Conservation (phyloP, 2,329 filamentous ascomycete species). For the Acrodontium crateriforme region DNA sequence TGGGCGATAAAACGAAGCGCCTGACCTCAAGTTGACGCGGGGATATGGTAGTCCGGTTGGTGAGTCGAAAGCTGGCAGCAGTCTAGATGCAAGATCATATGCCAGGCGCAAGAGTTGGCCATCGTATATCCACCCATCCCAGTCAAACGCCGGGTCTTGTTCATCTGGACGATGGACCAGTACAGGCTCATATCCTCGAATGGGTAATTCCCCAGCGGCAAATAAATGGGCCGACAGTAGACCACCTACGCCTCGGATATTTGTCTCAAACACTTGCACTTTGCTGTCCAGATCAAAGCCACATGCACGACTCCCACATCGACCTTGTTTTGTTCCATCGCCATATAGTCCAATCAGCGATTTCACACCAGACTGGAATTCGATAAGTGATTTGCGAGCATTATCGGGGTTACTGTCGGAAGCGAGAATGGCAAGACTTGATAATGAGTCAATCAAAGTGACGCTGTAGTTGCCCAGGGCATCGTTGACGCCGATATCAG, state of each 20-base stretch:
- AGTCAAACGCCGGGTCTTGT: constrained; percentile 30
- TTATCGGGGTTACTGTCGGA: constrained; percentile 41
- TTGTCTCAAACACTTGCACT: constrained; percentile 96
- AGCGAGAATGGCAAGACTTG: constrained; percentile 82
- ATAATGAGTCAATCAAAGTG: constrained; percentile 88
- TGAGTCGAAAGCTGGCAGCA: constrained; percentile 87
- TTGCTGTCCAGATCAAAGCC: constrained; percentile 96
- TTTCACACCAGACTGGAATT: constrained; percentile 67
- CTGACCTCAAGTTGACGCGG: constrained; percentile 77
- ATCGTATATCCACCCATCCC: constrained; percentile 60
- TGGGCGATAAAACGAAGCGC: constrained; percentile 74
- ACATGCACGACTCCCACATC: constrained; percentile 55
- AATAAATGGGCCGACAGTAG: constrained; percentile 88
- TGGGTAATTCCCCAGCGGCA: constrained; percentile 78
- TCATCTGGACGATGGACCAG: constrained; percentile 20
- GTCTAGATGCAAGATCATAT: constrained; percentile 64
- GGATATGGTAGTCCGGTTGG: constrained; percentile 87
- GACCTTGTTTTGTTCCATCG: constrained; percentile 58
- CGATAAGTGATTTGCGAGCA: constrained; percentile 38
- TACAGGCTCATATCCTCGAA: constrained; percentile 55
- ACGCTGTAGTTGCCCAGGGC: constrained; percentile 94
- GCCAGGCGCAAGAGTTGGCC: constrained; percentile 85
- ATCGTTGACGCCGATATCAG: constrained; percentile 80
- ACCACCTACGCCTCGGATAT: constrained; percentile 84
- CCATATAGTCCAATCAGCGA: constrained; percentile 72